A percentile compares a stretch with the other conserved stretches of the same genome.
Evolutionary conservation across 1,284 basidiomycete species (phyloP).

Genomic region (Puccinia hordei): DNA sequence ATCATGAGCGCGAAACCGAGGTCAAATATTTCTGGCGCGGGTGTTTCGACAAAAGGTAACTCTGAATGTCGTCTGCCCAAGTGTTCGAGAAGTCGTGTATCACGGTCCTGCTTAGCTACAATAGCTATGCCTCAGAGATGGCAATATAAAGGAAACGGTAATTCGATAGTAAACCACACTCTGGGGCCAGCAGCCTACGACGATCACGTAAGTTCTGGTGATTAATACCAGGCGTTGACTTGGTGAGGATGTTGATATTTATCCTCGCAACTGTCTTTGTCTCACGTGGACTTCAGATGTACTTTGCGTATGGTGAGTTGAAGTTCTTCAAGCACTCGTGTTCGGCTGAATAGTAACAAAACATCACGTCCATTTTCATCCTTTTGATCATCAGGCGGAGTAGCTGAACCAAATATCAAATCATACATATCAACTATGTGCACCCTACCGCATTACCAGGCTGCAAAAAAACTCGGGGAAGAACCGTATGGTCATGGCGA

Average conservation of each 20-base stretch:
- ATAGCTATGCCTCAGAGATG: conserved; percentile 48
- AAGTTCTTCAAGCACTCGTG: too few species aligned
- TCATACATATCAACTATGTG: conserved; percentile 72
- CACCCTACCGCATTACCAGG: conserved; percentile 60
- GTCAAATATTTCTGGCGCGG: background rate
- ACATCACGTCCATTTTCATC: too few species aligned
- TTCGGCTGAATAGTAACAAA: background rate
- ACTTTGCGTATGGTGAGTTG: conserved; percentile 43
- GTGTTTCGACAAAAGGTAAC: background rate
- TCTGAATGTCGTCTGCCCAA: background rate
- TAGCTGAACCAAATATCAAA: conserved; percentile 67
- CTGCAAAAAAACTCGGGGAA: conserved; percentile 18
- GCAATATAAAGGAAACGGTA: conserved; percentile 39
- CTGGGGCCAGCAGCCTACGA: conserved; percentile 48
- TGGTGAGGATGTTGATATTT: background rate
- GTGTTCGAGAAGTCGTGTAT: background rate
- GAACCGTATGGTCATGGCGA: conserved; percentile 42
- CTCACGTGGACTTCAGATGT: background rate
- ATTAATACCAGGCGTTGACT: background rate
- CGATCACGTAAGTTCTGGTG: conserved; percentile 39
- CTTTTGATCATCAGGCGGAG: conserved; percentile 64
- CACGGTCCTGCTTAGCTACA: conserved; percentile 38
- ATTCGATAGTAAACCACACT: conserved; percentile 36
- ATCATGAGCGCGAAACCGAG: background rate
- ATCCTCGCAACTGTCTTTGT: background rate